Conservation (phyloP, 345 rosid species). For the Eucalyptus sp. region DNA sequence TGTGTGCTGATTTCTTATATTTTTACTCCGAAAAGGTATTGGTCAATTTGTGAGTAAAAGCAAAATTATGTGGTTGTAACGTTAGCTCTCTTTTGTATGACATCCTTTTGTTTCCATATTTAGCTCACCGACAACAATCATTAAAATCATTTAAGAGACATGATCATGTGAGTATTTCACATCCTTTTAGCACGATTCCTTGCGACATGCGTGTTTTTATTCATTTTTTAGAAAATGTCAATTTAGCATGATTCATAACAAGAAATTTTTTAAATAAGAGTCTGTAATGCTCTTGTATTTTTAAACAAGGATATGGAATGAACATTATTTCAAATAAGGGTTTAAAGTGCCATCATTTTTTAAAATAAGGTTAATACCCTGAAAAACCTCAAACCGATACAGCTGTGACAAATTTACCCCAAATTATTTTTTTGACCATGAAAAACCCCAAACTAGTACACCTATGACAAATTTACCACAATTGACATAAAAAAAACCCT, state of each 20-base stretch:
- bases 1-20: not conserved
- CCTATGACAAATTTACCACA: too few species aligned
- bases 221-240: not conserved
- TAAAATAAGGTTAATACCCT: too few species aligned
- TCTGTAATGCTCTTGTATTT: too few species aligned
- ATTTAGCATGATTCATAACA: not conserved
- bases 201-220: not conserved
- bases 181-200: not conserved
- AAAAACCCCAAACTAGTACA: too few species aligned
- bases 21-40: not conserved
- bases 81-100: not conserved
- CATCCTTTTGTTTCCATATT: not conserved
- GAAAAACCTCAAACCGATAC: too few species aligned
- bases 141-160: not conserved
- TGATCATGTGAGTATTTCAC: not conserved
- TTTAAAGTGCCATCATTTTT: too few species aligned
- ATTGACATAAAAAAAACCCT: too few species aligned
- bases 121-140: not conserved
- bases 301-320: too few species aligned
- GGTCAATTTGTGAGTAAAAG: not conserved
- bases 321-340: fast-evolving
- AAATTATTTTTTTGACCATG: too few species aligned
- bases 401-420: too few species aligned
- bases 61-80: not conserved
- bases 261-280: too few species aligned